A percentile compares a stretch with the other conserved stretches of the same genome.
These are phyloP conservation scores for Fusarium sp. DNA, from an alignment of 2,329 filamentous ascomycete genomes.

Conservation along the genomic window DNA sequence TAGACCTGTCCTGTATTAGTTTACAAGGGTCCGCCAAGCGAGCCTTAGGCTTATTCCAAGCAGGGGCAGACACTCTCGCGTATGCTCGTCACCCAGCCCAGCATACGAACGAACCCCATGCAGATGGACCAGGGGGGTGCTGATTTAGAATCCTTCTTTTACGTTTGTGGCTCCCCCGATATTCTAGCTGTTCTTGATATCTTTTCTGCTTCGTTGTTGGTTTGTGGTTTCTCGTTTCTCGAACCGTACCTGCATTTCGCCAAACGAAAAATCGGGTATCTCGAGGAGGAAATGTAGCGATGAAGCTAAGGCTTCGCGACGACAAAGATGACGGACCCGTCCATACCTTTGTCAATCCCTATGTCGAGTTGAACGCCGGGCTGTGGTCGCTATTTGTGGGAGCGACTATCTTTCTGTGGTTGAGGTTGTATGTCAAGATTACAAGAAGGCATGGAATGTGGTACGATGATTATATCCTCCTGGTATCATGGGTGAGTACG, in stretches of 20 bases:
- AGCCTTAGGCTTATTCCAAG: slow-evolving; percentile 1
- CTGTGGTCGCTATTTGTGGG: slow-evolving; percentile 52
- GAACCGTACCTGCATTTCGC: not conserved
- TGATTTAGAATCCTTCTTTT: slow-evolving; percentile 28
- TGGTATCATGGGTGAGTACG: slow-evolving; percentile 52
- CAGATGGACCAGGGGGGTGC: slow-evolving; percentile 4
- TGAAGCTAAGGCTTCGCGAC: slow-evolving; percentile 43
- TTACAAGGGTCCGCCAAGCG: slow-evolving; percentile 1
- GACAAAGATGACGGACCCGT: slow-evolving; percentile 40
- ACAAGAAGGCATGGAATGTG: slow-evolving; percentile 53
- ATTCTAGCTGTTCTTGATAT: slow-evolving; percentile 3
- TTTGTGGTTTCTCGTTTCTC: not conserved
- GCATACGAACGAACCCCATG: not conserved
- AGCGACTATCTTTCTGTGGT: slow-evolving; percentile 48
- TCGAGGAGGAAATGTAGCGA: slow-evolving; percentile 36
- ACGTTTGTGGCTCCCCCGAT: slow-evolving; percentile 17
- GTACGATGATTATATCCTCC: slow-evolving; percentile 56
- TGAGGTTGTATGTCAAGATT: slow-evolving; percentile 54
- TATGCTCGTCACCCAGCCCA: slow-evolving; percentile 3
- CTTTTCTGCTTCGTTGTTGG: slow-evolving; percentile 14
- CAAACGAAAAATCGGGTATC: slow-evolving; percentile 12
- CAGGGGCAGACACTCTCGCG: slow-evolving; percentile 1
- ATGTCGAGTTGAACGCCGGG: slow-evolving; percentile 50
- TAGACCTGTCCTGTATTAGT: slow-evolving; percentile 10
- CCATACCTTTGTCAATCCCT: slow-evolving; percentile 48